Conservation (phyloP, 164 flowering plant species). For the Vitis cinerea region DNA sequence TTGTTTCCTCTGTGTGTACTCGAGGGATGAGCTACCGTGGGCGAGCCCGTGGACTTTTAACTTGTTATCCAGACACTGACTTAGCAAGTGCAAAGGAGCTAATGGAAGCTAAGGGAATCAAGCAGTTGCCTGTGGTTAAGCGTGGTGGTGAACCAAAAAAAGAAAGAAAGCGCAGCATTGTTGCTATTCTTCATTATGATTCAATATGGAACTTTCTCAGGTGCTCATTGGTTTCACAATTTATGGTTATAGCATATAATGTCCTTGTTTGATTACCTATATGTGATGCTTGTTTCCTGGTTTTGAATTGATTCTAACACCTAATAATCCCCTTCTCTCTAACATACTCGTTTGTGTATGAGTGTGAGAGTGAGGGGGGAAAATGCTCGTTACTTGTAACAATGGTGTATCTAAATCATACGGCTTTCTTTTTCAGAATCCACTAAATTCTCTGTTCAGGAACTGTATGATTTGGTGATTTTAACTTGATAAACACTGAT, state of each 20-base stretch:
- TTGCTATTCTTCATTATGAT: constrained; percentile 78
- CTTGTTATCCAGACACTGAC: constrained; percentile 91
- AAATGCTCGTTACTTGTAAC: no score
- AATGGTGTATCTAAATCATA: no score
- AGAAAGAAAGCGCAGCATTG: constrained; percentile 59
- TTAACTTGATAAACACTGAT: no score
- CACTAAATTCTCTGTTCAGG: no score
- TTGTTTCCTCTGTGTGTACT: constrained; percentile 77
- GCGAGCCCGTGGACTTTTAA: constrained; percentile 69
- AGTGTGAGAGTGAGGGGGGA: no score
- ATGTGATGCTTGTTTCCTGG: background rate
- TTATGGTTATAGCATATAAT: background rate
- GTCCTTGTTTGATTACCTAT: background rate
- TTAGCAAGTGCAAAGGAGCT: constrained; percentile 79
- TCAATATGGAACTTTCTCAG: constrained; percentile 71
- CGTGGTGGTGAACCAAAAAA: constrained; percentile 48
- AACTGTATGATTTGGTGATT: no score
- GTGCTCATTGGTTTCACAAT: constrained; percentile 29
- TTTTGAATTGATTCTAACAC: background rate
- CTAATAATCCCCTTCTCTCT: no score
- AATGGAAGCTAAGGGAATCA: constrained; percentile 96
- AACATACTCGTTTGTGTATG: no score
- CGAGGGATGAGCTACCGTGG: constrained; percentile 81
- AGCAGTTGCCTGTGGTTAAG: constrained; percentile 88
- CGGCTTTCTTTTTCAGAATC: no score